Base-by-base conservation (phyloP, 345 rosid species). In the Toxicodendron radicans region DNA sequence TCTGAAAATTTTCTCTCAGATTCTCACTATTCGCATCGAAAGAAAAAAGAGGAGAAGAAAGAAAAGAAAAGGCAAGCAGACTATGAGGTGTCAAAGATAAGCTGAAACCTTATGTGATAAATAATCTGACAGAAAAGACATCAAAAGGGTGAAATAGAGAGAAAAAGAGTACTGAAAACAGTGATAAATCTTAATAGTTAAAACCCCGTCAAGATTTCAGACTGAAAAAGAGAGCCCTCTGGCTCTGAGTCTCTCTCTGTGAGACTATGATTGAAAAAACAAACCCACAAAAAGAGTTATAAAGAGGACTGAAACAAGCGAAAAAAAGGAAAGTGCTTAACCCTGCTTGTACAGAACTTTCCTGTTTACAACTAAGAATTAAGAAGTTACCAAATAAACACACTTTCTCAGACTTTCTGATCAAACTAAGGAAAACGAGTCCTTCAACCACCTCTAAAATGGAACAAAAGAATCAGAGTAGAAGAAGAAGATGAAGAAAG, bases 1-100 rank as follows among this genome's bases (percentile, higher is more conserved):
- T 43, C 59, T 16, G 43, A 16, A 7, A 38, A 2, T 61, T 20
- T 45, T 9, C 54, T 69, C 10, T 7, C 14, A 79, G 72, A 69
- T 35, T 74, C 76, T 75, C 52, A 33, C 30, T 18, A 17, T 33
- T 64, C 13, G 64, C 87, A 86, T 78, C 64, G 78, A 68, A 64
- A 43, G 48, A 33, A 7, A 54, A 41, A 43, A 58, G 70, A 45
- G 23, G 4, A 56, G 21, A 21, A 7, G 23, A 24, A 23, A 48
- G 51, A 35, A 72, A 75, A 46, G 4, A 65, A 14, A 59, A 41
- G 20, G 46, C 20, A 53, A 38, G 57, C 8, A 45, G 63, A 12
- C 2, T 3, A 48, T n/a, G 68, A 77, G 64, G 45, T 49, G 70
- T 79, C 65, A 83, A 58, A 75, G 23, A n/a, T 76, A 79, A 76